Conservation (phyloP, 2,329 filamentous ascomycete genomes). For the Akanthomyces uredinophilus region DNA sequence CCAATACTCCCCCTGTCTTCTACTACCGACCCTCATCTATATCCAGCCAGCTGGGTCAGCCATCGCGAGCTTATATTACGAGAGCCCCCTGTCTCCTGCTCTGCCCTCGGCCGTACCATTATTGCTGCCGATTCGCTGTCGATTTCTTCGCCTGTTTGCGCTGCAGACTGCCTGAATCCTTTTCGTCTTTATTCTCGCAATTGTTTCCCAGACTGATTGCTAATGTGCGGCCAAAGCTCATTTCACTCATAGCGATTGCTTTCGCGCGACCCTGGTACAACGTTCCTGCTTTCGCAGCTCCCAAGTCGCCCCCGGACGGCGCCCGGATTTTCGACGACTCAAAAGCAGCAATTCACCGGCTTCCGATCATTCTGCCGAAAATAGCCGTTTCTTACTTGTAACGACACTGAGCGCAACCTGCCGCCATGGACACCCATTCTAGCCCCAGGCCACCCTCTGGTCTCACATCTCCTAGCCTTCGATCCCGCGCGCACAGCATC, state of each 20-base stretch:
- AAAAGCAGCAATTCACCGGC: background rate
- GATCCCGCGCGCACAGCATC: slow-evolving; percentile 57
- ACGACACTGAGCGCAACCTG: background rate
- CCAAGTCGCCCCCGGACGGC: background rate
- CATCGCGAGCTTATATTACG: background rate
- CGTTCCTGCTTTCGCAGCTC: background rate
- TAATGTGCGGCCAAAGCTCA: slow-evolving; percentile 1
- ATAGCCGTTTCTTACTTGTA: background rate
- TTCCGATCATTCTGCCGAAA: background rate
- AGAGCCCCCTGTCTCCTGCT: slow-evolving; percentile 2
- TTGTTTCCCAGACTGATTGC: slow-evolving; percentile 3
- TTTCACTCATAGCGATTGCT: slow-evolving; percentile 10
- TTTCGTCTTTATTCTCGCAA: background rate
- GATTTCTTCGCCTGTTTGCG: background rate
- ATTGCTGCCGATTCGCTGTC: background rate
- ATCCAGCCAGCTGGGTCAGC: slow-evolving; percentile 2
- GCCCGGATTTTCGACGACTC: background rate
- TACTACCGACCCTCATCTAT: slow-evolving; percentile 11
- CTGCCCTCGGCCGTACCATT: background rate
- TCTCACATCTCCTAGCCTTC: slow-evolving; percentile 30
- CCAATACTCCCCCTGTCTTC: slow-evolving; percentile 3
- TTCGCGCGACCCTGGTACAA: slow-evolving; percentile 7
- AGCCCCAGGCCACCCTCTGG: slow-evolving; percentile 31
- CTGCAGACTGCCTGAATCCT: background rate
- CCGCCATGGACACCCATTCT: slow-evolving; percentile 3